Base-by-base conservation (phyloP, 495 filamentous ascomycete genomes). In the Penicillium angulare region DNA sequence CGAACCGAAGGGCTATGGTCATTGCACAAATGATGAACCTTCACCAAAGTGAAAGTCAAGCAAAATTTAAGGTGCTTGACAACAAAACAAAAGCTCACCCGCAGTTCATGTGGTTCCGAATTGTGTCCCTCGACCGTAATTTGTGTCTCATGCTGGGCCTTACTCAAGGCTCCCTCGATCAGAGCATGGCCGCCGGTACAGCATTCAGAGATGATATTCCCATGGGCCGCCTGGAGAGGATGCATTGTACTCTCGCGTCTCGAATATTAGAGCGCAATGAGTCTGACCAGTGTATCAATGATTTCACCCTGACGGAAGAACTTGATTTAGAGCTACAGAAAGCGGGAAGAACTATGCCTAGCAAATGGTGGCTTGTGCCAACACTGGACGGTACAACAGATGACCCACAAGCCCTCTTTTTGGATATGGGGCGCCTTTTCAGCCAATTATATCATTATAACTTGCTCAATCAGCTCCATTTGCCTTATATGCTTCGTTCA, bases 111-210 rank as follows among this genome's bases (percentile, higher is more conserved):
- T 40, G 52, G 33, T 60, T 65, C 46, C 64, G 64, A 13, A 56
- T 67, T 5, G 38, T 63, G 10, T 50, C 38, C 31, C 29, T 59
- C 21, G 79, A 82, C 43, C 71, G 76, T 12, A 65, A 75, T 26
- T 43, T 77, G 4, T 71, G 69, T 16, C 53, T 80, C 16, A 56
- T 78, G 12, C 61, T 80, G 0, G 79, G 79, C 13, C 63, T 81
- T 2, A 75, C 78, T 1, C 70, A 73, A 32, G 63, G 55, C 10
- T 60, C 68, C 4, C 40, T 43, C 17, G 72, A 79, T 29, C 32
- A 52, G 4, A 69, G 71, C 21, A 68, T 63, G 48, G 55, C 26
- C 18, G 17, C 52, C 48, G 17, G 23, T 24, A 0, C 24, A 29
- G 23, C 7, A 21, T 9, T 17, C 55, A 32, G 15, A 22, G 46